Evolutionary conservation across 257 asterid species (phyloP), one percentile per base, ranked within the genome.

Genomic region (Eustoma russellianum): DNA sequence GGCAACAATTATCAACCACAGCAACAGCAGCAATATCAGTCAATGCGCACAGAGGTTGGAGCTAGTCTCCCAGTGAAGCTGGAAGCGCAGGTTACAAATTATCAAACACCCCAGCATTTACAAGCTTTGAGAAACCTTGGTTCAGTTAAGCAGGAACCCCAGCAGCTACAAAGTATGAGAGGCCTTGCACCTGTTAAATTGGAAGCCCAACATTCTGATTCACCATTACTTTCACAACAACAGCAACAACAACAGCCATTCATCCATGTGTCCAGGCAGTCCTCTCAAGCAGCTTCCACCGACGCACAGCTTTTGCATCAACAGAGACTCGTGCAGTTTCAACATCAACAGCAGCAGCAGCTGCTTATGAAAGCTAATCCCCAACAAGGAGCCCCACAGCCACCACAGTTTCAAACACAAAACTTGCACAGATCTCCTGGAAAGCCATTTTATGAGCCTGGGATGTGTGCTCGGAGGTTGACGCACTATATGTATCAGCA

Each of bases 401-500:
- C 75, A 52, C 70, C 72, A 2, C 97, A 83, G 70, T 79, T 75
- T 63, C 96, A 70, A 70, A 57, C 68, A 17, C 96, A 82, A 72
- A 91, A 65, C 69, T 55, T 79, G 64, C 73, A 88, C 15, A 41
- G 96, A 65, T 52, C 95, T 57, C 83, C 94, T 13, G 73, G 43
- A 30, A 91, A 83, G 63, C 84, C 95, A 4, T 77, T 76, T 6
- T 91, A 91, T 57, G 98, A 91, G 78, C 98, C 98, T 33, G 98
- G 98, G 57, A 91, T 78, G 93, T 80, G 98, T 68, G 98, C 98
- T 41, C 79, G 95, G 5, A 77, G 98, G 75, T 76, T 91, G 64
- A 87, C 95, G 1, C 92, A 87, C 79, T 91, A 91, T 66, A 82
- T 91, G 95, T 82, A 87, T 67, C 98, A 87, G 80, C 98, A 91